Evolutionary conservation across 2,329 filamentous ascomycete species (phyloP).

Genomic region (Penicillium sp.): DNA sequence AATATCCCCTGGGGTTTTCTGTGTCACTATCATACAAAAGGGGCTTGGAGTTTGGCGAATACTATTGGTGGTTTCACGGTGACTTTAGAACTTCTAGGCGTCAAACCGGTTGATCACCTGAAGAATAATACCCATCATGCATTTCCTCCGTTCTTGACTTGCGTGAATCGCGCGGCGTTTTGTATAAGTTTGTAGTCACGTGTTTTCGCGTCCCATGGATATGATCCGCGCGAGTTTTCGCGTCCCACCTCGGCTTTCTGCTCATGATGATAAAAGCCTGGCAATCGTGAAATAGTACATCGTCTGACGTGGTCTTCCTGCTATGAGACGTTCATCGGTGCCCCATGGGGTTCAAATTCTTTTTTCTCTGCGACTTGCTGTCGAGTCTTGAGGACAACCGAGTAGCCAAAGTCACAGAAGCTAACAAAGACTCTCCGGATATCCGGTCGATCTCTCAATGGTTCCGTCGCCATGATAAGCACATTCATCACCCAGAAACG

Average conservation of each 20-base stretch:
- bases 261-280: not conserved
- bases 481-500: conserved; percentile 60
- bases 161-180: not conserved
- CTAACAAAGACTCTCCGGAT: conserved; percentile 35
- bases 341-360: conserved; percentile 58
- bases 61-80: not conserved
- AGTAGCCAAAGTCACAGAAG: conserved; percentile 35
- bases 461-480: conserved; percentile 66
- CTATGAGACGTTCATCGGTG: not conserved
- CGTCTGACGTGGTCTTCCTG: not conserved
- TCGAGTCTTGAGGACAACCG: conserved; percentile 62
- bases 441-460: conserved; percentile 61
- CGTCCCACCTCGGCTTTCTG: conserved; percentile 1
- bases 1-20: conserved; percentile 4
- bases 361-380: conserved; percentile 72
- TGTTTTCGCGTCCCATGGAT: conserved; percentile 39
- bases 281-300: not conserved
- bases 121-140: conserved; percentile 1
- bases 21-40: conserved; percentile 21
- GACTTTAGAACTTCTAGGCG: not conserved
- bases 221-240: conserved; percentile 18
- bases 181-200: conserved; percentile 25
- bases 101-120: not conserved
- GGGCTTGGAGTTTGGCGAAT: conserved; percentile 37
- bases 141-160: not conserved